Conservation (phyloP, 106 monocot genomes). For the Dendrobium nobile region DNA sequence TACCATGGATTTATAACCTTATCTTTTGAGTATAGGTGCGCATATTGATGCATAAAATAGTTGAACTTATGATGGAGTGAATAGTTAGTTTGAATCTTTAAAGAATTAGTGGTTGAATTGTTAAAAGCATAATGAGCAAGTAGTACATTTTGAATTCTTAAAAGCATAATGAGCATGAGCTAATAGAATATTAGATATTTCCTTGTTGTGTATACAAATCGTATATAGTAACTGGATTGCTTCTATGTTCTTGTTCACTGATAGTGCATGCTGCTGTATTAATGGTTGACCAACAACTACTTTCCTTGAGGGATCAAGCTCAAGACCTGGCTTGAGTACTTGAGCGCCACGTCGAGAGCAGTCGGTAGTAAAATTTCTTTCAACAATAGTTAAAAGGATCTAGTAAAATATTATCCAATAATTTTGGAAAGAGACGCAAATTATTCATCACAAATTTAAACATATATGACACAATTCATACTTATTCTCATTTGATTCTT, state of each 20-base stretch:
- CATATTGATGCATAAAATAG: not conserved
- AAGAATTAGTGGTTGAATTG: not conserved
- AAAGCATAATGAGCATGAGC: too few species aligned
- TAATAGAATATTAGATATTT: too few species aligned
- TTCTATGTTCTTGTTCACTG: not conserved
- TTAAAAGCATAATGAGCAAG: not conserved
- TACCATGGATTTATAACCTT: not conserved
- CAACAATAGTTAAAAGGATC: too few species aligned
- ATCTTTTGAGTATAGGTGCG: not conserved
- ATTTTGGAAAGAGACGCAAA: too few species aligned
- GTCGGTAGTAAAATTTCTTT: too few species aligned
- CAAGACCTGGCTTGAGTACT: too few species aligned
- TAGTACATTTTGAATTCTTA: not conserved
- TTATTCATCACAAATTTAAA: too few species aligned
- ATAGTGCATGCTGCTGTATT: not conserved
- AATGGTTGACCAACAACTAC: not conserved
- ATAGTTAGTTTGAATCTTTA: not conserved
- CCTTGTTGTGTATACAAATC: too few species aligned
- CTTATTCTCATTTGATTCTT: too few species aligned
- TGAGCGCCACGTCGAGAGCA: too few species aligned
- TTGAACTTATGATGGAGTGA: not conserved
- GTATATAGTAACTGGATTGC: not conserved
- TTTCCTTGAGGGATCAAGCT: not conserved
- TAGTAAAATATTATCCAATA: too few species aligned
- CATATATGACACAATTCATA: too few species aligned